A percentile compares a stretch with the other conserved stretches of the same genome.
Conservation (phyloP, 345 rosid genomes). For the Murraya koenigii region DNA sequence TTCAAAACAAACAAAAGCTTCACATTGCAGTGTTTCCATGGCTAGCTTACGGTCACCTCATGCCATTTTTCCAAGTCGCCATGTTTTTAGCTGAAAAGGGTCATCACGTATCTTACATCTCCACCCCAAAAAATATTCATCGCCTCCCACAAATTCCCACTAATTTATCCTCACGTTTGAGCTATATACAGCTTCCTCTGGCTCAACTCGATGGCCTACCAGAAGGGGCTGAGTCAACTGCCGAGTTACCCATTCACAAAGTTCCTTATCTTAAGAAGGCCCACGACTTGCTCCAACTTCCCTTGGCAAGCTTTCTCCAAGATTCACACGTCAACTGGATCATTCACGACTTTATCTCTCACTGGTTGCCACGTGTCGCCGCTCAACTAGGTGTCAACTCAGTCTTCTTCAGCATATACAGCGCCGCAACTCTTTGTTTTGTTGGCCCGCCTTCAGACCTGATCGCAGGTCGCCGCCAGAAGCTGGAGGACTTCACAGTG, state of each 20-base stretch:
- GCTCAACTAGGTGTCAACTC: conserved; percentile 17
- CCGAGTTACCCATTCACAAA: not conserved
- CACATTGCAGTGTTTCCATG: conserved; percentile 14
- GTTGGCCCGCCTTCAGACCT: conserved; percentile 10
- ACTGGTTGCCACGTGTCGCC: conserved; percentile 15
- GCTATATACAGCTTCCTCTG: not conserved
- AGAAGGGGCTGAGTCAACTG: conserved; percentile 2
- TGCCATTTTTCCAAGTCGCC: conserved; percentile 11
- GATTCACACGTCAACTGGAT: conserved; percentile 10
- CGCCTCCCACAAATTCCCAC: not conserved
- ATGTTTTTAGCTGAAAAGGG: conserved; percentile 13
- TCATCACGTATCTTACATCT: conserved; percentile 11
- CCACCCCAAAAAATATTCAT: conserved; percentile 10
- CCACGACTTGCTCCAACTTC: not conserved
- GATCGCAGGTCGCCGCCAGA: conserved; percentile 9
- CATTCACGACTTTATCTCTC: conserved; percentile 6
- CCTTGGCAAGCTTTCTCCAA: not conserved
- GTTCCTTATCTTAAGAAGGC: conserved; percentile 9
- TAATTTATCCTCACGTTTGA: not conserved
- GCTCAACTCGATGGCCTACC: conserved; percentile 5
- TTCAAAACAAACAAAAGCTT: not conserved
- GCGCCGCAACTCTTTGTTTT: conserved; percentile 15
- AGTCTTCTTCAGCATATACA: conserved; percentile 29
- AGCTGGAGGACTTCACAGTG: conserved; percentile 20
- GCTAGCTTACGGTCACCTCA: conserved; percentile 17